Conservation (phyloP, 495 filamentous ascomycete genomes). For the Penicillium fimorum region DNA sequence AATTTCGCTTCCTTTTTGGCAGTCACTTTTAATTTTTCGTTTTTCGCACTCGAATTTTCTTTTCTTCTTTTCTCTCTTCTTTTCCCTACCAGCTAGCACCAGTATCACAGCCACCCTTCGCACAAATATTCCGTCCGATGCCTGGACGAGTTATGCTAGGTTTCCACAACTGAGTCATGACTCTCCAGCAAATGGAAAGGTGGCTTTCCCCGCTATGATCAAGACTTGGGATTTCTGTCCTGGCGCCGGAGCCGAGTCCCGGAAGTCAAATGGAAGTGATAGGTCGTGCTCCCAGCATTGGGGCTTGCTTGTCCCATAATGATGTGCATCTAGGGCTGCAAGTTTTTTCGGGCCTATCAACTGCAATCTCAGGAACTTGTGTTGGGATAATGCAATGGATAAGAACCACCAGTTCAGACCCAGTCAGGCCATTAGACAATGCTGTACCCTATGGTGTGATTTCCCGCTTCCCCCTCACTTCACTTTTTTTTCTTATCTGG, state of each 20-base stretch:
- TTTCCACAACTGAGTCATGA: neutral
- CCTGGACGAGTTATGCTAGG: neutral
- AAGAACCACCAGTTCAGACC: neutral
- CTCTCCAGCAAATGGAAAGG: neutral
- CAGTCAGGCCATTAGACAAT: neutral
- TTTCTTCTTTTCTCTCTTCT: conserved; percentile 10
- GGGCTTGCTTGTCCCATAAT: conserved; percentile 12
- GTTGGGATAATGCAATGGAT: neutral
- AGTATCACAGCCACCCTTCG: neutral
- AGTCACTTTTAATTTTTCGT: conserved; percentile 8
- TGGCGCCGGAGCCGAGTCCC: conserved; percentile 6
- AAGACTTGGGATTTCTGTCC: neutral
- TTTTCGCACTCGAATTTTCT: conserved; percentile 9
- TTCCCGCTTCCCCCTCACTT: neutral
- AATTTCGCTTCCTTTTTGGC: conserved; percentile 17
- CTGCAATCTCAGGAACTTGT: conserved; percentile 9
- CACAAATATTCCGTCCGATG: neutral
- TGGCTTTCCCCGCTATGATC: conserved; percentile 8
- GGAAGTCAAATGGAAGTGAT: conserved; percentile 15
- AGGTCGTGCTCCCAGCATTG: conserved; percentile 4
- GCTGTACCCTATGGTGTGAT: neutral
- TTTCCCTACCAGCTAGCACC: conserved; percentile 2
- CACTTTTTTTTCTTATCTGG: neutral
- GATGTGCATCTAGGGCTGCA: conserved; percentile 9
- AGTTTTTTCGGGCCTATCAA: conserved; percentile 7